Percentiles rank a stretch among this genome's conserved stretches.
These are phyloP conservation scores for Prunus persica DNA, from an alignment of 306 rosid genomes.

Conservation along the genomic window DNA sequence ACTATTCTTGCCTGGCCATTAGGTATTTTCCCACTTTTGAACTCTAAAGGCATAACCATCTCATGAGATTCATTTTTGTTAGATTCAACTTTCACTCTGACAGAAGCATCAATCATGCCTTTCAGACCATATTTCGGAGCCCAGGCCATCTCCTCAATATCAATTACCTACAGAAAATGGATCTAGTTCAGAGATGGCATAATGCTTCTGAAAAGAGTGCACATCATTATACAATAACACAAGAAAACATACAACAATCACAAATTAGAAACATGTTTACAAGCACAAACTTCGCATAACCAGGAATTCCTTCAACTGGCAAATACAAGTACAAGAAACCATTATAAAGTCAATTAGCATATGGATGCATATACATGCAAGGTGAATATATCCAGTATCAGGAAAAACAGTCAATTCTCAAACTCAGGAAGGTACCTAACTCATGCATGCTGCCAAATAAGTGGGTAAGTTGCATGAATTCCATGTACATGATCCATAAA, in stretches of 20 bases:
- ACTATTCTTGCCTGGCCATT: slow-evolving; percentile 67
- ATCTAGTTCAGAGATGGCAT: neutral
- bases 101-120: slow-evolving; percentile 97
- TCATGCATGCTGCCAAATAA: slow-evolving; percentile 1
- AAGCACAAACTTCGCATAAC: neutral
- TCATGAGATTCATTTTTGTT: slow-evolving; percentile 36
- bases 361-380: slow-evolving; percentile 12
- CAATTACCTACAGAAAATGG: slow-evolving; percentile 61
- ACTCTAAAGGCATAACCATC: slow-evolving; percentile 82
- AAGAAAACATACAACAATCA: neutral
- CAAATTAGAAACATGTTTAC: neutral
- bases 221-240: neutral
- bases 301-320: neutral
- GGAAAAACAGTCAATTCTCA: neutral
- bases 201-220: neutral
- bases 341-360: neutral
- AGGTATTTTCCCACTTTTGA: slow-evolving; percentile 79
- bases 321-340: neutral
- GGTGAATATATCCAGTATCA: neutral
- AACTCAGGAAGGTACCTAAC: neutral
- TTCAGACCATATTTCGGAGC: slow-evolving; percentile 92
- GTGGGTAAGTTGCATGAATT: neutral
- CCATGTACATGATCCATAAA: slow-evolving; percentile 8
- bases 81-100: slow-evolving; percentile 56
- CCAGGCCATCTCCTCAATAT: slow-evolving; percentile 99